Evolutionary conservation across 2,329 filamentous ascomycete genomes (phyloP), one percentile per base, ranked within the genome.

Genomic region (Gnomoniopsis smithogilvyi): DNA sequence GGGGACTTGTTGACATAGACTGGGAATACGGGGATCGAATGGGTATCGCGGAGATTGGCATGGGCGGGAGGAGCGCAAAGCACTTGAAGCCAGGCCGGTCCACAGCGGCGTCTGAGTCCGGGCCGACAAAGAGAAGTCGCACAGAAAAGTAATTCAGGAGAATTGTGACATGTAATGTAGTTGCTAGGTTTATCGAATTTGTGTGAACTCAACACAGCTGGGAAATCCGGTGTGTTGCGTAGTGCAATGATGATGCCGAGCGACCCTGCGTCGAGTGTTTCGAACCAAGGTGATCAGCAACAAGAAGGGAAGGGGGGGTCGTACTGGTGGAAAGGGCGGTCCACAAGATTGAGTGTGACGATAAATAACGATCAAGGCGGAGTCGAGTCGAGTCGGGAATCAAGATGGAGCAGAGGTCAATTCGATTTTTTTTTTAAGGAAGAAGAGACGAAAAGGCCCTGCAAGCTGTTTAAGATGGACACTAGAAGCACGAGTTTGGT

Each of bases 21-120:
- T 59, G 59, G 51, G 38, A 59, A 51, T 52, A 49, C 51, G 51
- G 55, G 21, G 52, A 53, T 61, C 46, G 45, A 59, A 58, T 60
- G 54, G 59, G 59, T 49, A 53, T 56, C 45, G 54, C 54, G 54
- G 54, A 56, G 46, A 56, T 56, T 56, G 54, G 54, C 54, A 19
- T 56, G 45, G 33, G 46, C 34, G 46, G 53, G 43, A 55, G 43
- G 43, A 55, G 43, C 33, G 45, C 47, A 22, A 34, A 22, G 21
- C 43, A 46, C 7, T 46, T 22, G 53, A 34, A 33, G 48, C 30
- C 30, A 49, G 45, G 46, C 34, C 54, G 54, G 54, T 49, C 54
- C 54, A 56, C 54, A 49, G 30, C 24, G 14, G 46, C 46, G 46
- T 15, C 46, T 11, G 30, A 30, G 21, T 30, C 22, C 45, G 38